These are phyloP conservation scores for Abortiporus biennis DNA, from an alignment of 1,284 basidiomycete species.

Conservation along the genomic window DNA sequence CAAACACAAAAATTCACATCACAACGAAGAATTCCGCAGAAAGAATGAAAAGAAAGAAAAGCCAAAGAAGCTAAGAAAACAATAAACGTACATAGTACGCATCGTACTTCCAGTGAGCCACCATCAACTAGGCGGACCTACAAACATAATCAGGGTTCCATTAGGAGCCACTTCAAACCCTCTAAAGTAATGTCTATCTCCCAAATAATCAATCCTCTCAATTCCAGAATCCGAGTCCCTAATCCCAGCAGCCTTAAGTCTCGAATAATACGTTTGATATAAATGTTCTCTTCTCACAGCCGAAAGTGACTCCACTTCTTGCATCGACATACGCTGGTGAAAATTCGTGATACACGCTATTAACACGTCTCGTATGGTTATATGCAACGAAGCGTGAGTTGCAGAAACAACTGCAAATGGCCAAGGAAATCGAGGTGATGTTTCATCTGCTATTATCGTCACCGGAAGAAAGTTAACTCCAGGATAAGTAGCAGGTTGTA, in stretches of 20 bases:
- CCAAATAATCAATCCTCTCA: slow-evolving; percentile 45
- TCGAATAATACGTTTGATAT: slow-evolving; percentile 20
- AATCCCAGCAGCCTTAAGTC: slow-evolving; percentile 9
- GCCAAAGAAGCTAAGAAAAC: too few species aligned
- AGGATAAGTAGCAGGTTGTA: slow-evolving; percentile 54
- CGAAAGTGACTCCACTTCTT: slow-evolving; percentile 30
- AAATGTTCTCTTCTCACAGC: slow-evolving; percentile 26
- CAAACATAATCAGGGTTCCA: slow-evolving; percentile 47
- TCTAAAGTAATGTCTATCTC: slow-evolving; percentile 42
- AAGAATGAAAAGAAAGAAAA: too few species aligned
- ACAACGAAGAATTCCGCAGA: too few species aligned
- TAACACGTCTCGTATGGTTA: slow-evolving; percentile 47
- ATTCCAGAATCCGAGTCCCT: slow-evolving; percentile 28
- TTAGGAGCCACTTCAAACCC: slow-evolving; percentile 46
- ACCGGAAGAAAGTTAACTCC: slow-evolving; percentile 49
- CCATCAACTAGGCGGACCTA: slow-evolving; percentile 38
- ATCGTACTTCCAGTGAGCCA: too few species aligned
- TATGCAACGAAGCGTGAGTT: slow-evolving; percentile 28
- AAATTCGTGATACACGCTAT: slow-evolving; percentile 40
- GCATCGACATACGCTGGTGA: slow-evolving; percentile 30
- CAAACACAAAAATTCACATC: too few species aligned
- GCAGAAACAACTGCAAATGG: slow-evolving; percentile 35
- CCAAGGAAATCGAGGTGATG: slow-evolving; percentile 42
- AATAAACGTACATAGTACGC: too few species aligned
- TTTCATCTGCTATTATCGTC: slow-evolving; percentile 43